Evolutionary conservation across 2,329 filamentous ascomycete genomes (phyloP), one percentile per base, ranked within the genome.

Genomic region (Ophiosphaerella herpotricha): DNA sequence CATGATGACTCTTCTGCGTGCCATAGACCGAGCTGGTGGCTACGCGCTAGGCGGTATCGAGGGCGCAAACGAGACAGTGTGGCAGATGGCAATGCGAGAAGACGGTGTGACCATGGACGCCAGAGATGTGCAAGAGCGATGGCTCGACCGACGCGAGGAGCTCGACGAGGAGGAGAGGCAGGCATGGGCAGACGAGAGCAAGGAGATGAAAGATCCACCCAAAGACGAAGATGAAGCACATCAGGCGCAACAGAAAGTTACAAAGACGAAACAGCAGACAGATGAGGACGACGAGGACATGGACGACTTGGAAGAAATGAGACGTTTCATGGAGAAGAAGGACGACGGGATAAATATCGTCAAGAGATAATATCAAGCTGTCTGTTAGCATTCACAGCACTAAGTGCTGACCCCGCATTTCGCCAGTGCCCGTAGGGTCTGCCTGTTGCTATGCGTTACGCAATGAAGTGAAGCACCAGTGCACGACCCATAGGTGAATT

Each of bases 41-140:
- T 97, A 97, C 75, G 89, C 91, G 1, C 97, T 99, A 76, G 92
- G 92, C 0, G 83, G 88, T 5, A 89, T 91, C 0, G 91, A 97
- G 70, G 93, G 91, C 2, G 90, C 91, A 39, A 97, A 97, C 63
- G 93, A 99, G 71, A 92, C 88, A 6, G 85, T 99, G n/a, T 99
- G 94, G 94, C 90, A 95, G 67, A 86, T 97, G 38, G 91, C 94
- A 2, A 96, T 97, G 85, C 85, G 91, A 48, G 82, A 86, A 55
- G 82, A 82, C 2, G 77, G 82, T 60, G 82, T 82, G 50, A 84
- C 85, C 32, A 85, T 96, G 80, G 91, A 95, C 63, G 85, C 91
- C 8, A 80, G 87, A 52, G 93, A 99, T 74, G 87, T 97, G 56
- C 94, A 99, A 75, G 94, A 99, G 77, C 82, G 94, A 54, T 99